Evolutionary conservation across 2,329 filamentous ascomycete genomes (phyloP).

Genomic region (Chaetomiaceae sp.): DNA sequence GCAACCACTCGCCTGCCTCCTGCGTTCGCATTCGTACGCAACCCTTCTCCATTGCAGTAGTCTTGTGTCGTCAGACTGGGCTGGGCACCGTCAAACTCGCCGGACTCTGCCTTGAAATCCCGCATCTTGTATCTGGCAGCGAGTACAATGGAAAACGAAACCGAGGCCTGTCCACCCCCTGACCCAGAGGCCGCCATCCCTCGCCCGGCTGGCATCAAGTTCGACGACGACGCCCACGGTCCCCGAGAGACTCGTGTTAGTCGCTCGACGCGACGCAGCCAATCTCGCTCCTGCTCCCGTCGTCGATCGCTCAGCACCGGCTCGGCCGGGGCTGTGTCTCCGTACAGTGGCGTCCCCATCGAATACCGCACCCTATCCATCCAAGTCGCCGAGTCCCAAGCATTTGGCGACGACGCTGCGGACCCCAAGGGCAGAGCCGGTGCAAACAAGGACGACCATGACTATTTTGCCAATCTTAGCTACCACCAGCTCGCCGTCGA

Average conservation of each 20-base stretch:
- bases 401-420: background rate
- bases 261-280: background rate
- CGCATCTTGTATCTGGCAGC: background rate
- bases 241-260: background rate
- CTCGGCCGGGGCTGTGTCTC: background rate
- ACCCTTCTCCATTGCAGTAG: too few relatives aligned
- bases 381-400: constrained; percentile 6
- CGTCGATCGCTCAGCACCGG: constrained; percentile 1
- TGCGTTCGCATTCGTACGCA: too few relatives aligned
- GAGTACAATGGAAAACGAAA: background rate
- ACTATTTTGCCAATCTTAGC: constrained; percentile 8
- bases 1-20: too few relatives aligned
- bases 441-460: background rate
- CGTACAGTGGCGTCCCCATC: constrained; percentile 6
- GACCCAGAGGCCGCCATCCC: background rate
- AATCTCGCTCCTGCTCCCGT: constrained; percentile 6
- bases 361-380: constrained; percentile 9
- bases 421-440: constrained; percentile 1
- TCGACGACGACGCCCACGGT: background rate
- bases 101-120: background rate
- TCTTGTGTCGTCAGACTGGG: too few relatives aligned
- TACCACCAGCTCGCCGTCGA: constrained; percentile 10
- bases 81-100: too few relatives aligned
- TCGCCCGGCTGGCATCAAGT: constrained; percentile 1
- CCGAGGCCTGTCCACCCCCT: background rate